These are phyloP conservation scores for Thelephora aurantiotincta DNA, from an alignment of 768 basidiomycete species.

Conservation along the genomic window DNA sequence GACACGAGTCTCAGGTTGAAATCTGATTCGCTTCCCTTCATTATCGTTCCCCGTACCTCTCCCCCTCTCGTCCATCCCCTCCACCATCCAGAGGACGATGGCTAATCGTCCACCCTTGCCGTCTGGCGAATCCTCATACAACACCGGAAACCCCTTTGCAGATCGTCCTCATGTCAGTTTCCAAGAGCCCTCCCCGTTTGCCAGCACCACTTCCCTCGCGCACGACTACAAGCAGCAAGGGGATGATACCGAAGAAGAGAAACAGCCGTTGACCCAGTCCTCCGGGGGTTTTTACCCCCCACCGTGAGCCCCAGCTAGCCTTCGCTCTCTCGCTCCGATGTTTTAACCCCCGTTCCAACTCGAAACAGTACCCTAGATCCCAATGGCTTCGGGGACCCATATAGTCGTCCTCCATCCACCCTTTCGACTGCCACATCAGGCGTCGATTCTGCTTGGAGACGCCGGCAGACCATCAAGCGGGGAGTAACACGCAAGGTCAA, in stretches of 20 bases:
- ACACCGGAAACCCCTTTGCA: slow-evolving; percentile 54
- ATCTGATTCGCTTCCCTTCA: no score
- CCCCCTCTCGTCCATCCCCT: no score
- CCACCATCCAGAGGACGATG: no score
- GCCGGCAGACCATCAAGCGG: slow-evolving; percentile 84
- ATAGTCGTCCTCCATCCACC: slow-evolving; percentile 29
- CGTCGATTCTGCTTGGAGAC: slow-evolving; percentile 32
- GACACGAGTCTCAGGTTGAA: no score
- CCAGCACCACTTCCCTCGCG: slow-evolving; percentile 42
- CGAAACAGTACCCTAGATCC: slow-evolving; percentile 30
- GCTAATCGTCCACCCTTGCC: slow-evolving; percentile 12
- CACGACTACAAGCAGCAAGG: slow-evolving; percentile 28
- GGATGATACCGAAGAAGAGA: slow-evolving; percentile 29
- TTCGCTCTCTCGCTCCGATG: neutral
- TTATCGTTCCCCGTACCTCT: no score
- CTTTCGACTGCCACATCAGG: slow-evolving; percentile 22
- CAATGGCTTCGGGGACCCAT: slow-evolving; percentile 53
- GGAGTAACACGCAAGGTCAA: slow-evolving; percentile 91
- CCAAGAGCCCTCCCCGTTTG: slow-evolving; percentile 45
- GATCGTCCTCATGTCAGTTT: slow-evolving; percentile 54
- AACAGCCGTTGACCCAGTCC: slow-evolving; percentile 54
- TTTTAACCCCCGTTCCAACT: slow-evolving; percentile 2
- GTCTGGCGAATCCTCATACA: slow-evolving; percentile 17
- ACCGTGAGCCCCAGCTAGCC: slow-evolving; percentile 29
- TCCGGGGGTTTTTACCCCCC: slow-evolving; percentile 68